Evolutionary conservation across 768 basidiomycete species (phyloP), one percentile per base, ranked within the genome.

Genomic region (Cubamyces lactineus): DNA sequence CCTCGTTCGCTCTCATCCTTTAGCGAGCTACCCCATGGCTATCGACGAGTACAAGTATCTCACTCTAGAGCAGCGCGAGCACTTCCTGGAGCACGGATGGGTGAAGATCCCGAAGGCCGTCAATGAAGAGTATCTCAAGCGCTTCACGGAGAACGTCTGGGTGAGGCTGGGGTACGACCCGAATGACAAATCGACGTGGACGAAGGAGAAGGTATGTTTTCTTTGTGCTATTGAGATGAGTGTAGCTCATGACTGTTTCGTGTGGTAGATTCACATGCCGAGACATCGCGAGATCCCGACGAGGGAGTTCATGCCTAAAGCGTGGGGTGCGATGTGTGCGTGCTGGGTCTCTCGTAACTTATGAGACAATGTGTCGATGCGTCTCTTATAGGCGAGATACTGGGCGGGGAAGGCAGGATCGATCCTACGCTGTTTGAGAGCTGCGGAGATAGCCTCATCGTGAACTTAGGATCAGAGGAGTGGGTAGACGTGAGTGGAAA

Each of bases 101-200:
- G 69, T 77, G 2, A 62, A 64, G 50, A 71, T 77, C 43, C 68
- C 68, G 23, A 66, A 69, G 7, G 77, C 73, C 5, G 75, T 78
- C 48, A 66, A 72, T 21, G 64, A 62, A 15, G 72, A 73, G 53
- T 64, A 73, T 61, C 63, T 73, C 9, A 63, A 49, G 17, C 63
- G 67, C n/a, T 74, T 72, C 52, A 73, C 70, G 13, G 65, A 72
- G 54, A 71, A 77, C 57, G 69, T 77, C 19, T 78, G 74, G 72
- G 65, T 73, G 6, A 63, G 74, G 28, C 59, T 75, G n/a, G 74
- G 71, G 6, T 67, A 69, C 52, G 72, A 77, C 49, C 72, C 75
- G 0, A 50, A 74, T 9, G 76, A 78, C 59, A 72, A 72, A 57
- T 67, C 72, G 40, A 76, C 75, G 1, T 78, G 77, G 77, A 67